Evolutionary conservation across 805 yeast species (phyloP), one percentile per base, ranked within the genome.

Genomic region (Candida xiaguanensis): DNA sequence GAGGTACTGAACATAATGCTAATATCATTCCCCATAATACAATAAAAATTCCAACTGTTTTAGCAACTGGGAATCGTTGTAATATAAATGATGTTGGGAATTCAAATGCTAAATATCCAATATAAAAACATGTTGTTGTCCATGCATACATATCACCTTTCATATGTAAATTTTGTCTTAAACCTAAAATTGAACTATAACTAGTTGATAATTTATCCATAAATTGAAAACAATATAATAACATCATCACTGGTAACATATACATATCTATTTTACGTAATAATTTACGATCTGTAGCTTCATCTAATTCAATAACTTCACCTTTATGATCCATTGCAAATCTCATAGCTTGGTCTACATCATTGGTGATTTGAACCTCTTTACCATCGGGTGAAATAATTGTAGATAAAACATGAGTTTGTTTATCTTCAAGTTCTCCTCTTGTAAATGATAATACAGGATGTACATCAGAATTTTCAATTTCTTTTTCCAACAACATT

Each of bases 1-100:
- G 52, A 2, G 80, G 72, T 2, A 71, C 74, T 1, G 83, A 70
- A 44, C 74, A 77, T n/a, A 77, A 60, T 26, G 75, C 64, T 25
- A 79, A 57, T n/a, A 78, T 55, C 55, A 49, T 41, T 16, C 88
- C 88, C 89, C 90, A 83, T 0, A 75, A 31, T n/a, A 78, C 50
- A 28, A 82, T 70, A 43, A 72, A 70, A 1, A 56, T 44, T 8
- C 76, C 62, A 3, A 74, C 64, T 4, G 77, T 58, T 46, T 75
- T 77, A 4, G 79, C 70, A 45, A 82, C 66, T 2, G 82, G 83
- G 37, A 78, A 72, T 39, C 64, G 66, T 55, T 83, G 89, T 18
- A 80, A 51, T 1, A 70, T 36, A 34, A 61, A 51, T 8, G 67
- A 55, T 2, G 74, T 68, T 4, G 80, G 76, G 39, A 74, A 58